Evolutionary conservation across 2,329 filamentous ascomycete genomes (phyloP).

Genomic region (Hypoxylon sp.): DNA sequence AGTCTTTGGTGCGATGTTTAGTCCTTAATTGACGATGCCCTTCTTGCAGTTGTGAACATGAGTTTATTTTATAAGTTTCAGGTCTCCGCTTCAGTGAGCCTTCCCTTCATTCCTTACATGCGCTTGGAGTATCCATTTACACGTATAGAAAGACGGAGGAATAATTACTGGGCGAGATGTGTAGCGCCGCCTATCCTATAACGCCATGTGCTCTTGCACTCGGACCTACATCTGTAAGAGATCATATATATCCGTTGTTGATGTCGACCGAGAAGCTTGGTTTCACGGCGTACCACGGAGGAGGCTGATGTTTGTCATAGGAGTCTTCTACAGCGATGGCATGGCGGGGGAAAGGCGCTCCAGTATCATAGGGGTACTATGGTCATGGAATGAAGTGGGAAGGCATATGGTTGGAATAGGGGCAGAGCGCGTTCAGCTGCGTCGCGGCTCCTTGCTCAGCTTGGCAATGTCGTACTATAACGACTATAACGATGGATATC

Average conservation of each 20-base stretch:
- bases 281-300: neutral
- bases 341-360: neutral
- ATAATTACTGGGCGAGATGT: too few relatives aligned
- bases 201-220: neutral
- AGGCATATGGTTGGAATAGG: neutral
- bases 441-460: neutral
- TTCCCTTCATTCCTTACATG: neutral
- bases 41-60: neutral
- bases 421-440: neutral
- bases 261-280: neutral
- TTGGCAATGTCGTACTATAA: neutral
- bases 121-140: neutral
- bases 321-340: neutral
- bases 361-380: neutral
- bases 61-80: neutral
- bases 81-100: neutral
- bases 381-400: neutral
- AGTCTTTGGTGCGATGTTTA: neutral
- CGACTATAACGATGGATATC: neutral
- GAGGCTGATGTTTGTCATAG: neutral
- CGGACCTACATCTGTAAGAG: neutral
- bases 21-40: neutral
- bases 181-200: neutral
- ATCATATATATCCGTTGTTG: neutral
- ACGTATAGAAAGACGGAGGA: neutral